Conservation (phyloP, 2,329 filamentous ascomycete species). For the Daldinia sp. region DNA sequence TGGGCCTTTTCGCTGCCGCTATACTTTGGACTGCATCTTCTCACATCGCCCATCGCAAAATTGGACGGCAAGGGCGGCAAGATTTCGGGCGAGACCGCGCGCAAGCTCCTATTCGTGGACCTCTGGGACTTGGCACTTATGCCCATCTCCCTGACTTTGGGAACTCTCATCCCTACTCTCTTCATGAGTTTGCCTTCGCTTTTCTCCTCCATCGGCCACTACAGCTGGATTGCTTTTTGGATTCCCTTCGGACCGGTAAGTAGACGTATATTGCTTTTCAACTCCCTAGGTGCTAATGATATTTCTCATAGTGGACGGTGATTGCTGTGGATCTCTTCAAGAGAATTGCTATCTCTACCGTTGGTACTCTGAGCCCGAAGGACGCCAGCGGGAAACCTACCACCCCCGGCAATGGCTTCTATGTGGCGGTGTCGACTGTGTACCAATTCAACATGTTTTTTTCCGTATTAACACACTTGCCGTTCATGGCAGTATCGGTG, state of each 20-base stretch:
- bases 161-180: constrained; percentile 41
- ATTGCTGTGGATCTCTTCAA: constrained; percentile 38
- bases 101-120: constrained; percentile 40
- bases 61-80: constrained; percentile 25
- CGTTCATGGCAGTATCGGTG: constrained; percentile 38
- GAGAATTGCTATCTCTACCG: constrained; percentile 35
- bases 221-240: constrained; percentile 44
- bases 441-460: constrained; percentile 44
- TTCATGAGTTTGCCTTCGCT: constrained; percentile 43
- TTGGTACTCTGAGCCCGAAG: constrained; percentile 39
- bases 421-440: constrained; percentile 40
- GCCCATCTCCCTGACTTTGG: constrained; percentile 42
- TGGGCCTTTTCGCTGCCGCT: constrained; percentile 43
- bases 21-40: constrained; percentile 43
- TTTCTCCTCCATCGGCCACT: constrained; percentile 41
- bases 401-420: constrained; percentile 40
- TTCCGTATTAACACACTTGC: constrained; percentile 39
- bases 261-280: neutral
- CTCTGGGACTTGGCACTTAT: constrained; percentile 46
- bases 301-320: constrained; percentile 24
- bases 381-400: constrained; percentile 38
- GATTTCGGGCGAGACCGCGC: constrained; percentile 35
- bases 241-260: constrained; percentile 41
- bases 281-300: neutral
- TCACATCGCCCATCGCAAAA: constrained; percentile 43